These are phyloP conservation scores for Ascochyta pisi DNA, from an alignment of 2,329 filamentous ascomycete genomes.

Conservation along the genomic window DNA sequence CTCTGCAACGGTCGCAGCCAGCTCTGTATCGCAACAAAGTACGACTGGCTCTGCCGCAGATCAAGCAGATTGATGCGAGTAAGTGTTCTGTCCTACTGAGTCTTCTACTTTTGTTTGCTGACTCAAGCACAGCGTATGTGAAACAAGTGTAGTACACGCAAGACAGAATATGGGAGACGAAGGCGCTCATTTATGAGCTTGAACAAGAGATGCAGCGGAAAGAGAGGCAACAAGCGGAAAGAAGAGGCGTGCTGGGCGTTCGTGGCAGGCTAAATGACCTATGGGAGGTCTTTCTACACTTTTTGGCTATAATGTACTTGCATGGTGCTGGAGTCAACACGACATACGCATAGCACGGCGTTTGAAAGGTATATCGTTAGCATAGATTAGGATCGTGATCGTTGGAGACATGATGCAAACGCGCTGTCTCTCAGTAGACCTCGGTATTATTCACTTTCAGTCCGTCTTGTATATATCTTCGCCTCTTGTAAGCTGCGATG, in stretches of 20 bases:
- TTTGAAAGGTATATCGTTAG: conserved; percentile 2
- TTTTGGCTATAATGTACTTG: background rate
- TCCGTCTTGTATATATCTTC: background rate
- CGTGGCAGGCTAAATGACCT: background rate
- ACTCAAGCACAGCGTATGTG: conserved; percentile 27
- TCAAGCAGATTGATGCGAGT: conserved; percentile 97
- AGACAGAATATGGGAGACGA: background rate
- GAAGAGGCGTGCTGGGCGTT: background rate
- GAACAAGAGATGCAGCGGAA: background rate
- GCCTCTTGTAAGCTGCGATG: background rate
- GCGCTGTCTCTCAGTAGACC: background rate
- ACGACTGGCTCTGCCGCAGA: conserved; percentile 80
- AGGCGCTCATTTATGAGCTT: background rate
- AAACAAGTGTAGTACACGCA: conserved; percentile 23
- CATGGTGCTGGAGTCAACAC: conserved; percentile 7
- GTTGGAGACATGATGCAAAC: background rate
- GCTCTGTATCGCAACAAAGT: conserved; percentile 95
- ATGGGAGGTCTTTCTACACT: background rate
- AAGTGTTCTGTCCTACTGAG: conserved; percentile 56
- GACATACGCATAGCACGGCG: conserved; percentile 18
- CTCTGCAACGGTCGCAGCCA: conserved; percentile 78
- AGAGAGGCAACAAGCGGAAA: background rate
- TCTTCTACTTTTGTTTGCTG: conserved; percentile 11
- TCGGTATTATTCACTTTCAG: background rate
- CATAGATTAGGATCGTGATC: background rate